phyloP scores from a whole-genome alignment of 1,139 yeast genomes.

The Pneumocystis murina region DNA sequence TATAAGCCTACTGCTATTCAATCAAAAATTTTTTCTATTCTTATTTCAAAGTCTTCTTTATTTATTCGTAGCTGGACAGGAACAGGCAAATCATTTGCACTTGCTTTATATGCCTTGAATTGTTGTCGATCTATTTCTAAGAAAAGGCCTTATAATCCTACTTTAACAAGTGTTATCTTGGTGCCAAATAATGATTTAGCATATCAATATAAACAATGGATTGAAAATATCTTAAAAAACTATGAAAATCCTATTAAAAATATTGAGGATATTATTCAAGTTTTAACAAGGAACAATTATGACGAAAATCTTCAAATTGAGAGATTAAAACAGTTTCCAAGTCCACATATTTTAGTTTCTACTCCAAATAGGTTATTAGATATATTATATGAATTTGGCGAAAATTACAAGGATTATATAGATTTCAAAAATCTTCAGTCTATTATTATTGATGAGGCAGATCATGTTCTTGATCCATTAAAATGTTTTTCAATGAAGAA shows the following conservation, averaged over 20 bases:
- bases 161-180: neutral
- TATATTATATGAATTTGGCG: neutral
- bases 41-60: neutral
- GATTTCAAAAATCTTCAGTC: neutral
- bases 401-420: neutral
- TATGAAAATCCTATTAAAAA: neutral
- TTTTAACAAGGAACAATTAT: neutral
- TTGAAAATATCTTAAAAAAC: neutral
- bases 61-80: conserved; percentile 1
- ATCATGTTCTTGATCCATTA: neutral
- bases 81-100: conserved; percentile 1
- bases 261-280: neutral
- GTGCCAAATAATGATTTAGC: neutral
- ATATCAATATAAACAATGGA: conserved; percentile 1
- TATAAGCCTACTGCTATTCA: neutral
- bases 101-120: neutral
- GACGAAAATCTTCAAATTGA: neutral
- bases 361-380: conserved; percentile 1
- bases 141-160: neutral
- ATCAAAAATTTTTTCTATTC: neutral
- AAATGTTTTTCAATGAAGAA: neutral
- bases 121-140: neutral
- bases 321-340: neutral
- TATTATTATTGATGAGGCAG: neutral
- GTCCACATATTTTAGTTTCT: conserved; percentile 1